Evolutionary conservation across 441 rosid species (phyloP).

Genomic region (Adansonia madagascariensis): DNA sequence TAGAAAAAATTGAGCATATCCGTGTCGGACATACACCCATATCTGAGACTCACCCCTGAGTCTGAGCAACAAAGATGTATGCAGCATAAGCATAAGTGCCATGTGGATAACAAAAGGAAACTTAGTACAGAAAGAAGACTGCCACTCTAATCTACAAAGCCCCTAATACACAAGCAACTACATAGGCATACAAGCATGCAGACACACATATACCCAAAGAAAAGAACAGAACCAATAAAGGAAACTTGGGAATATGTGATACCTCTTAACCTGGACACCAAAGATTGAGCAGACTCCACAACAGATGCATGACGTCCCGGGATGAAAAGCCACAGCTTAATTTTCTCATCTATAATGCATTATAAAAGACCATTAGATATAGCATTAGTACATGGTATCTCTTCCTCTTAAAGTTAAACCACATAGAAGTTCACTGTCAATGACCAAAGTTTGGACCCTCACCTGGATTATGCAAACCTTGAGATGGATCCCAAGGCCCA

Average conservation of each 20-base stretch:
- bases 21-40: too few species aligned
- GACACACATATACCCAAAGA: not conserved
- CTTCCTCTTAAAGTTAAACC: slow-evolving; percentile 20
- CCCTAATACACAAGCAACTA: not conserved
- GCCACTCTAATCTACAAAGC: slow-evolving; percentile 13
- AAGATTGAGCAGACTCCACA: slow-evolving; percentile 79
- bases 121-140: slow-evolving; percentile 16
- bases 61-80: not conserved
- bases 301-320: slow-evolving; percentile 83
- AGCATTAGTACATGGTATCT: not conserved
- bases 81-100: slow-evolving; percentile 23
- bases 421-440: slow-evolving; percentile 16
- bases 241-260: slow-evolving; percentile 22
- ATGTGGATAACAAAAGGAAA: not conserved
- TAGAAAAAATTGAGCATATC: too few species aligned
- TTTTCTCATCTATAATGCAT: slow-evolving; percentile 77
- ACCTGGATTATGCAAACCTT: slow-evolving; percentile 99
- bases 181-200: not conserved
- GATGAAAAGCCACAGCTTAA: slow-evolving; percentile 99
- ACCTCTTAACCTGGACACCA: slow-evolving; percentile 91
- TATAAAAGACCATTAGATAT: slow-evolving; percentile 10
- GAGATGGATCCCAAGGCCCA: slow-evolving; percentile 99
- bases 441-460: slow-evolving; percentile 28
- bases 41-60: too few species aligned
- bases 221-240: not conserved